phyloP scores from a whole-genome alignment of 768 basidiomycete genomes.

The Leccinum rimulosum region DNA sequence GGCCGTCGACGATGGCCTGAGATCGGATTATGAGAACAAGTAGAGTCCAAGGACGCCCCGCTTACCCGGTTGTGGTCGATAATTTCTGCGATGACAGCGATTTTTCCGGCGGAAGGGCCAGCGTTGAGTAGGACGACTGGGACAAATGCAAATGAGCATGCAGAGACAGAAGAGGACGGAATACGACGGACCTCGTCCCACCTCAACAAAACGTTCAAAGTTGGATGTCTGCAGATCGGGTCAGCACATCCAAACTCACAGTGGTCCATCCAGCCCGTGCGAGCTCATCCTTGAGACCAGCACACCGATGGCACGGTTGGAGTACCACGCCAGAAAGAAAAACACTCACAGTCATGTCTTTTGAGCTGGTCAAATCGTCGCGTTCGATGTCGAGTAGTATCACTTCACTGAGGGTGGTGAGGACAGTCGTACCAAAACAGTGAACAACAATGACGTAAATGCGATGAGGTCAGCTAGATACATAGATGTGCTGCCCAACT shows the following conservation, averaged over 20 bases:
- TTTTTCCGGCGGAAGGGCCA: slow-evolving; percentile 82
- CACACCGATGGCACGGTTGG: neutral
- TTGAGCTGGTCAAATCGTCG: slow-evolving; percentile 3
- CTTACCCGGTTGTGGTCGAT: slow-evolving; percentile 97
- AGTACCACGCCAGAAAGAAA: accelerated
- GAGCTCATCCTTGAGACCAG: neutral
- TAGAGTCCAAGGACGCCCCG: neutral
- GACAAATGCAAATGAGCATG: slow-evolving; percentile 8
- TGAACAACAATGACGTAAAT: neutral
- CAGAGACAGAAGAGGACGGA: neutral
- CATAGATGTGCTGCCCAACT: too few species aligned
- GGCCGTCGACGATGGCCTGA: slow-evolving; percentile 95
- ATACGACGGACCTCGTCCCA: slow-evolving; percentile 72
- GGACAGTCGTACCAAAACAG: neutral
- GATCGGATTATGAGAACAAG: neutral
- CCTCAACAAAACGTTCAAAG: slow-evolving; percentile 97
- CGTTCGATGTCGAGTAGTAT: neutral
- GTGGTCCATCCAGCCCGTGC: slow-evolving; percentile 13
- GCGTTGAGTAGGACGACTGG: slow-evolving; percentile 87
- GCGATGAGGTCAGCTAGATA: too few species aligned
- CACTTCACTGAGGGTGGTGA: neutral
- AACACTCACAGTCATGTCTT: slow-evolving; percentile 25
- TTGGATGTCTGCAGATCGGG: slow-evolving; percentile 59
- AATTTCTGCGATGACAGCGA: slow-evolving; percentile 95
- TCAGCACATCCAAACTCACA: slow-evolving; percentile 17